phyloP scores from a whole-genome alignment of 306 rosid species.

The Mucuna pruriens region DNA sequence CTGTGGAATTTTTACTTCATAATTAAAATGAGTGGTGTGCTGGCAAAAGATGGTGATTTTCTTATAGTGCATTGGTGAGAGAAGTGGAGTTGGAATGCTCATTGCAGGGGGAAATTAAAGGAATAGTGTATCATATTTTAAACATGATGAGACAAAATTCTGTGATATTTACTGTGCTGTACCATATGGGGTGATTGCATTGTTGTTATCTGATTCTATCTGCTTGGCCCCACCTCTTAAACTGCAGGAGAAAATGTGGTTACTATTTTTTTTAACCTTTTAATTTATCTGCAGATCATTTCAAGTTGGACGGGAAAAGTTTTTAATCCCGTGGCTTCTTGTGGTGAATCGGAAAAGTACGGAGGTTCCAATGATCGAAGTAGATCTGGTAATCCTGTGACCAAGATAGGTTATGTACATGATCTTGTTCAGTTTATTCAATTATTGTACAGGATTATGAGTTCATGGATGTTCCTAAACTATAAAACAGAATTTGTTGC shows the following conservation, averaged over 20 bases:
- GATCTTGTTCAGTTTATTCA: slow-evolving; percentile 13
- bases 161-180: background rate
- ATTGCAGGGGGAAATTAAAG: background rate
- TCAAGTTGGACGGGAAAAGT: slow-evolving; percentile 95
- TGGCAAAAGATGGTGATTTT: background rate
- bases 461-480: slow-evolving; percentile 12
- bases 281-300: slow-evolving; percentile 68
- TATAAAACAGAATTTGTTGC: background rate
- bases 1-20: background rate
- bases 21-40: background rate
- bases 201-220: background rate
- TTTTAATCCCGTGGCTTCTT: slow-evolving; percentile 90
- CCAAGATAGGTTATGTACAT: slow-evolving; percentile 4
- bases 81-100: background rate
- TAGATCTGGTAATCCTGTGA: slow-evolving; percentile 67
- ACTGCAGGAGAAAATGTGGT: slow-evolving; percentile 24
- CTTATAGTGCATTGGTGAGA: background rate
- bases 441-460: background rate
- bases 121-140: background rate
- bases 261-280: slow-evolving; percentile 1
- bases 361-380: slow-evolving; percentile 87
- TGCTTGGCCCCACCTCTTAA: background rate
- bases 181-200: slow-evolving; percentile 7
- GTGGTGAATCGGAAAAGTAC: slow-evolving; percentile 90
- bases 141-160: background rate